Conservation (phyloP, 2,329 filamentous ascomycete genomes). For the Fusarium albosuccineum region DNA sequence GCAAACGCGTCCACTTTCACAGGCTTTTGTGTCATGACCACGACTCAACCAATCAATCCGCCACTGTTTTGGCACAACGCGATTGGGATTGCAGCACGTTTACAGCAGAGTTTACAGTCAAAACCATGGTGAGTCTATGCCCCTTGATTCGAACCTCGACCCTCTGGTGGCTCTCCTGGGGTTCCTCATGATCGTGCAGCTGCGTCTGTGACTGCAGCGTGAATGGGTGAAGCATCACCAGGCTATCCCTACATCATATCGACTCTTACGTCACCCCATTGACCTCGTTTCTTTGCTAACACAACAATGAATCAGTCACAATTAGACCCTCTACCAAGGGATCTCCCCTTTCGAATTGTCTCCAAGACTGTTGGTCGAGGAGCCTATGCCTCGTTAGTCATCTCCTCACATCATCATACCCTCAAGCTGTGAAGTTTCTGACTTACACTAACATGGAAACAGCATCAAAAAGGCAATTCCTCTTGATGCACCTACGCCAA, state of each 20-base stretch:
- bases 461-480: conserved; percentile 96
- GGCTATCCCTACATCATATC: conserved; percentile 2
- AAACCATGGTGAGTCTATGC: conserved; percentile 37
- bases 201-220: neutral
- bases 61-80: conserved; percentile 19
- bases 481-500: conserved; percentile 73
- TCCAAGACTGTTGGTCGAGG: conserved; percentile 97
- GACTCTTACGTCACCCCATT: conserved; percentile 1
- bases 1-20: conserved; percentile 32
- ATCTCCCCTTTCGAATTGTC: conserved; percentile 93
- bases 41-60: conserved; percentile 34
- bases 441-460: conserved; percentile 29
- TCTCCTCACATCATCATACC: conserved; percentile 16
- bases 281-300: conserved; percentile 2
- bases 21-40: conserved; percentile 15
- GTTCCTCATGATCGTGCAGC: conserved; percentile 5
- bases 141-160: neutral
- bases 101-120: conserved; percentile 15
- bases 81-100: conserved; percentile 23
- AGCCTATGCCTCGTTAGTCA: conserved; percentile 90
- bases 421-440: conserved; percentile 2
- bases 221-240: conserved; percentile 23
- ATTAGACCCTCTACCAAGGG: conserved; percentile 83
- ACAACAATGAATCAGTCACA: conserved; percentile 79
- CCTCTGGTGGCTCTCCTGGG: neutral